Evolutionary conservation across 2,329 filamentous ascomycete species (phyloP).

Genomic region (Colletotrichum sp.): DNA sequence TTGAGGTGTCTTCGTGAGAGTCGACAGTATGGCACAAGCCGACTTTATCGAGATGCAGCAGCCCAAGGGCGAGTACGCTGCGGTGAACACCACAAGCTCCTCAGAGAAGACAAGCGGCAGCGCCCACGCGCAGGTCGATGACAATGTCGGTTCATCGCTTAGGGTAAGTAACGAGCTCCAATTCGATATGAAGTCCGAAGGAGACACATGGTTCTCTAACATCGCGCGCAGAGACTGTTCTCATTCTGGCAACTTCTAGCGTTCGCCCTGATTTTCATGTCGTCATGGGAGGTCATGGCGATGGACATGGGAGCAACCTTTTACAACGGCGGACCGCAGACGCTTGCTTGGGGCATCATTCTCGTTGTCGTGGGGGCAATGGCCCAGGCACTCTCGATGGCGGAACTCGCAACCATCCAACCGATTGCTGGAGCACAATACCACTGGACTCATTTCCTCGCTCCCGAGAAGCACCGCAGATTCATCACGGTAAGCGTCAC

Average conservation of each 20-base stretch:
- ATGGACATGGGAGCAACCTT: slow-evolving; percentile 19
- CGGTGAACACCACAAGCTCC: slow-evolving; percentile 7
- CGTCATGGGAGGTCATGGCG: slow-evolving; percentile 19
- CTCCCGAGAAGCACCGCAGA: slow-evolving; percentile 8
- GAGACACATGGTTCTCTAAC: not conserved
- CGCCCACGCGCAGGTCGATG: not conserved
- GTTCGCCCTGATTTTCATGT: slow-evolving; percentile 18
- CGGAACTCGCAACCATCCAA: slow-evolving; percentile 26
- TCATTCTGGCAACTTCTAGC: slow-evolving; percentile 16
- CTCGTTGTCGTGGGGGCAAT: slow-evolving; percentile 15
- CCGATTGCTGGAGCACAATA: slow-evolving; percentile 28
- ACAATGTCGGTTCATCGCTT: not conserved
- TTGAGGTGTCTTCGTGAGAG: not conserved
- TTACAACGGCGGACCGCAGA: slow-evolving; percentile 17
- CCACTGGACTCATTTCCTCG: slow-evolving; percentile 23
- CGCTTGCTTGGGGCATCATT: slow-evolving; percentile 15
- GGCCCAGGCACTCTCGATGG: slow-evolving; percentile 22
- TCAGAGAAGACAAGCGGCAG: slow-evolving; percentile 1
- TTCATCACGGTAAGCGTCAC: slow-evolving; percentile 8
- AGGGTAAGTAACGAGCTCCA: not conserved
- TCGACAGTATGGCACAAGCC: not conserved
- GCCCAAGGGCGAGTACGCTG: not conserved
- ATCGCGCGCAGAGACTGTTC: not conserved
- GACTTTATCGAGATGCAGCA: not conserved
- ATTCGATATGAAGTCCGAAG: not conserved